Conservation (phyloP, 306 rosid species). For the Malus domestica region ASM211411v1 NC_041799.1:27730501-27731000, state of each 20-base stretch:
- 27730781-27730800: background rate
- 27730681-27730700: background rate
- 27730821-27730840: background rate
- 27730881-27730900: background rate
- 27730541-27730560: background rate
- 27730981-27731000: conserved; percentile 26
- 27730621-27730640: background rate
- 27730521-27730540: background rate
- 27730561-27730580: background rate
- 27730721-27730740: background rate
- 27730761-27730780: background rate
- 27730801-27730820: background rate
- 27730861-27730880: background rate
- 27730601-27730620: background rate
- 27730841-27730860: conserved; percentile 2
- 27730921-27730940: conserved; percentile 15
- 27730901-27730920: background rate
- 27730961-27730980: conserved; percentile 20
- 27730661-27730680: background rate
- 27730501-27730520: background rate
- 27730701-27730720: background rate
- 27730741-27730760: background rate
- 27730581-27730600: too few relatives aligned
- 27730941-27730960: conserved; percentile 14
- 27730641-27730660: background rate